Conservation (phyloP, 305 asterid species). For the Rubia peregrina region DNA sequence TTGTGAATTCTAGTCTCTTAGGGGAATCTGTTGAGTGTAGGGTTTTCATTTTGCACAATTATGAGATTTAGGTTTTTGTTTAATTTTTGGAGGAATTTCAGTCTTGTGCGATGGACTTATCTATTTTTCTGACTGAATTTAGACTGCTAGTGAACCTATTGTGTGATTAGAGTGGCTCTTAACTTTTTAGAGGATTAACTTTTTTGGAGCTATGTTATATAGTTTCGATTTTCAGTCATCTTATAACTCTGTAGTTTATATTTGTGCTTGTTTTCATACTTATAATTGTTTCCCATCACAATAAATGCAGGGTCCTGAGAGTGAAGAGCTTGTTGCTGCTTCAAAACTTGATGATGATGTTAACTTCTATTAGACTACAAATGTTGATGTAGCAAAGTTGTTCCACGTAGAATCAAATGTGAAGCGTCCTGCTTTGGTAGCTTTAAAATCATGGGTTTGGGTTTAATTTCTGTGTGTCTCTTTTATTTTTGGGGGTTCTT, state of each 20-base stretch:
- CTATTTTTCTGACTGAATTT: not conserved
- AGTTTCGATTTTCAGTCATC: not conserved
- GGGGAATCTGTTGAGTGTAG: conserved; percentile 16
- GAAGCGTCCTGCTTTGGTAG: conserved; percentile 44
- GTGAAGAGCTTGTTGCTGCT: conserved; percentile 73
- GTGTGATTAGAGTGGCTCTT: not conserved
- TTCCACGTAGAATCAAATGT: conserved; percentile 59
- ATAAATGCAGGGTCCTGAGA: conserved; percentile 54
- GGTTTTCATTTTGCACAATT: conserved; percentile 16
- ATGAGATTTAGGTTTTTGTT: conserved; percentile 9
- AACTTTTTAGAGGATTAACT: not conserved
- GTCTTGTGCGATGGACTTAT: not conserved
- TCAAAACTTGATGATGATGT: conserved; percentile 90
- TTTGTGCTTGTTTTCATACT: not conserved
- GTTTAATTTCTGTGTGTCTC: no score
- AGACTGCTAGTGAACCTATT: not conserved
- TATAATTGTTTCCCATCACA: conserved; percentile 7
- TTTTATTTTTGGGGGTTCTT: no score
- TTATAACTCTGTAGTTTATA: not conserved
- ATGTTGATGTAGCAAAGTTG: conserved; percentile 75
- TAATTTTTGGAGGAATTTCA: not conserved
- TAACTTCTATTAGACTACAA: conserved; percentile 68
- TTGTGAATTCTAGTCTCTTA: not conserved
- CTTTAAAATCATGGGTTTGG: no score
- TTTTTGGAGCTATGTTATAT: not conserved